Evolutionary conservation across 2,329 filamentous ascomycete species (phyloP).

Genomic region (Trichoderma guizhouense): DNA sequence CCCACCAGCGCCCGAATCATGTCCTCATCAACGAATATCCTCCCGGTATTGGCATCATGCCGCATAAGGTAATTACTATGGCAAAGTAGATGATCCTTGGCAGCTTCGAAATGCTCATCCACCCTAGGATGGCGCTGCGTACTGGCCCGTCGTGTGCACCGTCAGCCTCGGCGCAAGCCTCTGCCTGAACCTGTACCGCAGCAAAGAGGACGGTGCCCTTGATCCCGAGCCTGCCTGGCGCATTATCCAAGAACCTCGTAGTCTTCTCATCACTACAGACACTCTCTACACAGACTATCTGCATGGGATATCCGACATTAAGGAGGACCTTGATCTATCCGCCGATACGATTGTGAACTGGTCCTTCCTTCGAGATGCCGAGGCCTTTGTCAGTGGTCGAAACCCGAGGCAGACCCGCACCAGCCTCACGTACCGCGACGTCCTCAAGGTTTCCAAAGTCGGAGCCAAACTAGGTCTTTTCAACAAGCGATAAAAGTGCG

Average conservation of each 20-base stretch:
- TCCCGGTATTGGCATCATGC: slow-evolving; percentile 90
- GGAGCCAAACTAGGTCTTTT: slow-evolving; percentile 62
- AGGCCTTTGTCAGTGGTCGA: slow-evolving; percentile 46
- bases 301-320: slow-evolving; percentile 68
- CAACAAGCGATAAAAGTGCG: slow-evolving; percentile 34
- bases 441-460: slow-evolving; percentile 73
- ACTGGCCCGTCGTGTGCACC: slow-evolving; percentile 84
- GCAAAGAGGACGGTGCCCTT: slow-evolving; percentile 58
- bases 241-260: slow-evolving; percentile 80
- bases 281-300: slow-evolving; percentile 67
- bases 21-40: slow-evolving; percentile 91
- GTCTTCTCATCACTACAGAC: slow-evolving; percentile 69
- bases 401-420: slow-evolving; percentile 60
- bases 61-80: slow-evolving; percentile 63
- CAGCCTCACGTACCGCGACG: slow-evolving; percentile 81
- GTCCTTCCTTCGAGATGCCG: slow-evolving; percentile 55
- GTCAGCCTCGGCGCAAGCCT: slow-evolving; percentile 77
- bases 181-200: slow-evolving; percentile 72
- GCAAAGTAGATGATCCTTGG: not conserved
- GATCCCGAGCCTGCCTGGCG: slow-evolving; percentile 49
- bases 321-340: slow-evolving; percentile 63
- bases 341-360: slow-evolving; percentile 68
- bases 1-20: slow-evolving; percentile 79
- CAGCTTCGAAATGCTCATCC: slow-evolving; percentile 32
- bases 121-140: slow-evolving; percentile 71